phyloP scores from a whole-genome alignment of 805 yeast genomes.

The Candida ipomoeae region DNA sequence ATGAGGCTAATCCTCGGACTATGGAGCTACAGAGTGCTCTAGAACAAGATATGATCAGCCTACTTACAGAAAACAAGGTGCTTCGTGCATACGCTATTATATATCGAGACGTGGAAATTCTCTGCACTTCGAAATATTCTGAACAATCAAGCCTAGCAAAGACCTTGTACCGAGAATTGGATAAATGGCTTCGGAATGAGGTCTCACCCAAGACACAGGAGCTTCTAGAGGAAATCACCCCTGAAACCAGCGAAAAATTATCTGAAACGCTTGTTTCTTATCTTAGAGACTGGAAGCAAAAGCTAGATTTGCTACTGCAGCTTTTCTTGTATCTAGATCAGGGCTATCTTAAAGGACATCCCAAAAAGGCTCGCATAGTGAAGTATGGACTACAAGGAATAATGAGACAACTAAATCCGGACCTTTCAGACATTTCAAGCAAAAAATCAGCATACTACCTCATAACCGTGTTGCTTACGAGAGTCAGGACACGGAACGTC shows the following conservation, averaged over 20 bases:
- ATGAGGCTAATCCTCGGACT: conserved; percentile 2
- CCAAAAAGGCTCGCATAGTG: conserved; percentile 23
- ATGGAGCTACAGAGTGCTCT: conserved; percentile 1
- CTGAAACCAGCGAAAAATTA: neutral
- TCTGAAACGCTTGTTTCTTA: conserved; percentile 13
- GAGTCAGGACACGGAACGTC: neutral
- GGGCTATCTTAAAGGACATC: conserved; percentile 31
- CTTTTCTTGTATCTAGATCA: conserved; percentile 35
- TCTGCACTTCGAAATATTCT: conserved; percentile 29
- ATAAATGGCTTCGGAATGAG: conserved; percentile 10
- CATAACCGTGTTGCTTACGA: neutral
- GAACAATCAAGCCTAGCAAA: conserved; percentile 31
- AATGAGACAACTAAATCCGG: neutral
- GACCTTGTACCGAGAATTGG: conserved; percentile 19
- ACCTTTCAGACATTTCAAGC: neutral
- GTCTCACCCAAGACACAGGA: conserved; percentile 11
- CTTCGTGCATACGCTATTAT: conserved; percentile 8
- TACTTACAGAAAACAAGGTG: neutral
- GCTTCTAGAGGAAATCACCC: conserved; percentile 1
- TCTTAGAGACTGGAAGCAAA: conserved; percentile 23
- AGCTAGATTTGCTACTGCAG: conserved; percentile 23
- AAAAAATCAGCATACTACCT: neutral
- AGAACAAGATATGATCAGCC: neutral
- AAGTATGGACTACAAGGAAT: conserved; percentile 21
- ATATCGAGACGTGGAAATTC: conserved; percentile 27